Percentiles rank a stretch among this genome's conserved stretches.
These are phyloP conservation scores for Crithidia expoeki DNA, from an alignment of 208 protist genomes.

Conservation along the genomic window DNA sequence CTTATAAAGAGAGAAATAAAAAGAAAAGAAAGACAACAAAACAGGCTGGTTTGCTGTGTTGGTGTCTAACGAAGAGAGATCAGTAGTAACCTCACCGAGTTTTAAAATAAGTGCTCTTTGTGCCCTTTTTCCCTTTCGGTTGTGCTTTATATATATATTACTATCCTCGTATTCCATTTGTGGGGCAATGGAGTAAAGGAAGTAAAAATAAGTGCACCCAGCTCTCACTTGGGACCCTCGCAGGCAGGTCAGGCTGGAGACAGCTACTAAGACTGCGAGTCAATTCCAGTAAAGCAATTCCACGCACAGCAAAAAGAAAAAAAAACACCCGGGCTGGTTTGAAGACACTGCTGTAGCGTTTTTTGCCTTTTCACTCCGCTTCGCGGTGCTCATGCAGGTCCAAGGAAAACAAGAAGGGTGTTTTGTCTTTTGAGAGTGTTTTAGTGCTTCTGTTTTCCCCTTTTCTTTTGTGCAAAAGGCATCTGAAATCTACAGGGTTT, in stretches of 20 bases:
- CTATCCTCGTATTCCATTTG: neutral
- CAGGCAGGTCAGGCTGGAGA: neutral
- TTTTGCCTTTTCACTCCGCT: constrained; percentile 1
- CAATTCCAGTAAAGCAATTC: neutral
- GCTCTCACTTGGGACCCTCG: neutral
- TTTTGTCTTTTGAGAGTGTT: constrained; percentile 2
- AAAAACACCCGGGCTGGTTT: neutral
- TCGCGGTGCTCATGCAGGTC: neutral
- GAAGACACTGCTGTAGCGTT: neutral
- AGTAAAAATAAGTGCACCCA: constrained; percentile 3
- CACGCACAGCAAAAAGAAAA: neutral
- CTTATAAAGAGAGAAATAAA: neutral
- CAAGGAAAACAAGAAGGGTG: constrained; percentile 16
- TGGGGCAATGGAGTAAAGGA: constrained; percentile 4
- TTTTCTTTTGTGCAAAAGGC: constrained; percentile 6
- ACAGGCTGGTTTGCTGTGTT: neutral
- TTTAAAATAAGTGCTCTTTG: neutral
- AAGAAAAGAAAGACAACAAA: neutral
- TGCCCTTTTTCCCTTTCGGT: constrained; percentile 6
- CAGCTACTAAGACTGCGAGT: neutral
- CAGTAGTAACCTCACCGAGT: constrained; percentile 1
- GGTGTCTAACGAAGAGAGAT: neutral
- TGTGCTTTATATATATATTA: constrained; percentile 7
- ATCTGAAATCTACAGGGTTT: constrained; percentile 22
- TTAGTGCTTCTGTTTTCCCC: constrained; percentile 17